These are phyloP conservation scores for Themeda triandra DNA, from an alignment of 176 grass and related monocot species.

Conservation along the genomic window DNA sequence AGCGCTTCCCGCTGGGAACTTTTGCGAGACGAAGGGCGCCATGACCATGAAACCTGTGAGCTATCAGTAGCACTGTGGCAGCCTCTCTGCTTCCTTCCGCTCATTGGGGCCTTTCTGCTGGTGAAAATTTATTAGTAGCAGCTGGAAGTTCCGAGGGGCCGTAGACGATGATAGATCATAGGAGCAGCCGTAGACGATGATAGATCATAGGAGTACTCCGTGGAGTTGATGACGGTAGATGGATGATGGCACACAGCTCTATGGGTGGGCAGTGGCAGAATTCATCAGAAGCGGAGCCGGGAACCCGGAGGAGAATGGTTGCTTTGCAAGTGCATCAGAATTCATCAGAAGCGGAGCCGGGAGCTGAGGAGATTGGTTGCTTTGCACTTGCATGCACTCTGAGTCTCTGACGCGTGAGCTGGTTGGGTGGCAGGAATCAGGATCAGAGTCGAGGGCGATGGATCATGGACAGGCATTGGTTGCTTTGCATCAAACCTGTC, in stretches of 20 bases:
- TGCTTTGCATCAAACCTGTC: too few species aligned
- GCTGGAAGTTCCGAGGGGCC: slow-evolving; percentile 39
- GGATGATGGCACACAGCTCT: slow-evolving; percentile 26
- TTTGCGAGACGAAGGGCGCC: not conserved
- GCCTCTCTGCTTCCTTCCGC: not conserved
- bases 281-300: not conserved
- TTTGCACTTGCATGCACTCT: too few species aligned
- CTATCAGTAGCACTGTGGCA: not conserved
- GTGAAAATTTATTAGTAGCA: slow-evolving; percentile 20
- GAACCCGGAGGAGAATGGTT: not conserved
- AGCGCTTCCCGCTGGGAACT: not conserved
- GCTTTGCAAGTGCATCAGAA: too few species aligned
- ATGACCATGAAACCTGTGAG: slow-evolving; percentile 32
- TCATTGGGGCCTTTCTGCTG: slow-evolving; percentile 10
- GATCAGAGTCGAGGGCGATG: not conserved
- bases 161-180: not conserved
- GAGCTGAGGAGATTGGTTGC: too few species aligned
- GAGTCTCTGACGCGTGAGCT: not conserved
- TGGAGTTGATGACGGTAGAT: too few species aligned
- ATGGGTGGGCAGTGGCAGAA: not conserved
- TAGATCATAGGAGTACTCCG: too few species aligned
- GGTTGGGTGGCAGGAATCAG: not conserved
- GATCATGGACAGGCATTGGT: too few species aligned
- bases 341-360: too few species aligned
- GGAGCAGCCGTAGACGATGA: too few species aligned